Base-by-base conservation (phyloP, 371 early-diverging fungal genomes). In the Apophysomyces trapeziformis region DNA sequence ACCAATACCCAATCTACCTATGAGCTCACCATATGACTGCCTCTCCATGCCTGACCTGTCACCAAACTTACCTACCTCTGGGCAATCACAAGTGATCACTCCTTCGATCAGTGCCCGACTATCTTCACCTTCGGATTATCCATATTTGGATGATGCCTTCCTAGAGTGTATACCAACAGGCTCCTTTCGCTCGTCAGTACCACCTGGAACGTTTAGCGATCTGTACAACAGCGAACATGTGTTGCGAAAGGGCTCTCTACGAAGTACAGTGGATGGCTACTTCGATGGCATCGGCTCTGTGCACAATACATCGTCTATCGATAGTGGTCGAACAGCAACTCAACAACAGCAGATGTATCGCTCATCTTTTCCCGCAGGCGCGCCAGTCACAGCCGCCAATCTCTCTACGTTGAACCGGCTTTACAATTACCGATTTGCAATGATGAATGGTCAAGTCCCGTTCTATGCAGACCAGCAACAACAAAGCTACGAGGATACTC, bases 381-480 rank as follows among this genome's bases (percentile, higher is more conserved):
- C 54, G 8, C 71, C 71, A 6, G 56, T 71, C 13, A 67, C 71
- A 11, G 68, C 64, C 4, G 67, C 71, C 50, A 66, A 71, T 45
- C 43, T 70, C n/a, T 70, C 66, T 6, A 63, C 67, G 7, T 54
- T 71, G 13, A 64, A 71, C 32, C 62, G 46, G 21, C 54, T 71
- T 8, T 71, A 71, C 32, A 60, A 63, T 37, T 46, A 65, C 46
- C 71, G 71, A 4, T 65, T 66, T 38, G 63, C 63, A 16, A 61
- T 61, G 21, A 56, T 65, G 54, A 50, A 60, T 36, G 9, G 47
- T n/a, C 36, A 38, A 46, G 50, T 32, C 4, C 16, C 46, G 12
- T 45, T n/a, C 16, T 45, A 45, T 18, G 46, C 46, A 45, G 46
- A 45, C 13, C 46, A 45, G 13, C 46, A 45, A 45, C 46, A 45